Evolutionary conservation across 164 flowering plant species (phyloP).

Genomic region (Hamamelis virginiana): DNA sequence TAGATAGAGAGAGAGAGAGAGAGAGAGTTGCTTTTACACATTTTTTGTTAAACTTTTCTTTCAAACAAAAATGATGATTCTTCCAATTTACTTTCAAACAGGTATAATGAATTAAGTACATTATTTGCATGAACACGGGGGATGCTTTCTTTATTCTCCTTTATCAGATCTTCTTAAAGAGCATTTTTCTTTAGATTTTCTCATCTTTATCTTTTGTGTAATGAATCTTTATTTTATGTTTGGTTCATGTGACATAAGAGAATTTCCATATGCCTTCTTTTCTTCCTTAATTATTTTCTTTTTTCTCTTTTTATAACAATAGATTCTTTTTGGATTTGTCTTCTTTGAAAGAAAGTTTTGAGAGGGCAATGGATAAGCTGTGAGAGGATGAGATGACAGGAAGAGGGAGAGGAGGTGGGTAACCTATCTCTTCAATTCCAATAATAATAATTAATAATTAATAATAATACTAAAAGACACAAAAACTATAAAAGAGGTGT

Average conservation of each 20-base stretch:
- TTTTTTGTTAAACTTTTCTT: neutral
- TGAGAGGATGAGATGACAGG: constrained; percentile 53
- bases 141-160: too few relatives aligned
- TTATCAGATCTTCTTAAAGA: too few relatives aligned
- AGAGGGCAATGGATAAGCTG: constrained; percentile 48
- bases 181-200: too few relatives aligned
- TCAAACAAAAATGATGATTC: constrained; percentile 3
- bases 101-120: neutral
- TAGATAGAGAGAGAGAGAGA: neutral
- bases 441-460: constrained; percentile 1
- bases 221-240: neutral
- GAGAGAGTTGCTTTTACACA: neutral
- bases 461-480: neutral
- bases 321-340: constrained; percentile 15
- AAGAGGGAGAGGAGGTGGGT: constrained; percentile 41
- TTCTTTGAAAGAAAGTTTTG: constrained; percentile 3
- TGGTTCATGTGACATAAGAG: neutral
- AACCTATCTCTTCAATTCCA: constrained; percentile 42
- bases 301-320: neutral
- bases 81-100: neutral
- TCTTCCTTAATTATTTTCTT: neutral
- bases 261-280: neutral
- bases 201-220: neutral
- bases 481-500: constrained; percentile 11
- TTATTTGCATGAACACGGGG: neutral